Percentiles rank a stretch among this genome's conserved stretches.
phyloP scores from a whole-genome alignment of 2,329 filamentous ascomycete species.

The Nigrospora osmanthi region DNA sequence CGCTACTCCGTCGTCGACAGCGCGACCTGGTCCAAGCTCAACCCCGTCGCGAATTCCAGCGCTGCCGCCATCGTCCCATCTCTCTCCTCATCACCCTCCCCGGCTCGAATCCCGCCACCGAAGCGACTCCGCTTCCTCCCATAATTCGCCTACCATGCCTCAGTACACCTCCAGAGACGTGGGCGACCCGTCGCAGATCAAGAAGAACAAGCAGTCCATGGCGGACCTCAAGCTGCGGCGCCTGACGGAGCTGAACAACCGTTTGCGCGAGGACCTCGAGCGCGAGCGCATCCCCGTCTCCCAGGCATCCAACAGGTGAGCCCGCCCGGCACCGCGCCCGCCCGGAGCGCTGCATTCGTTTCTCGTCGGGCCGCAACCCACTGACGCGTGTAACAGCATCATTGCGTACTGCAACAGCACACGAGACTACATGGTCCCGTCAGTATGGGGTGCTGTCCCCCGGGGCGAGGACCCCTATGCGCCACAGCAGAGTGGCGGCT shows the following conservation, averaged over 20 bases:
- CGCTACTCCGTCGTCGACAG: conserved; percentile 2
- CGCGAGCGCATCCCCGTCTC: conserved; percentile 92
- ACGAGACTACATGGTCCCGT: conserved; percentile 97
- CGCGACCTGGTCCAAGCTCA: conserved; percentile 9
- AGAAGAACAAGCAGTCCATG: conserved; percentile 99
- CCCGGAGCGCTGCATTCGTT: not conserved
- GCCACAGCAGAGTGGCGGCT: conserved; percentile 84
- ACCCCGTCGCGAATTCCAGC: not conserved
- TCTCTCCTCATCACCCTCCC: not conserved
- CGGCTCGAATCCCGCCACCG: conserved; percentile 1
- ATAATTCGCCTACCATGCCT: conserved; percentile 42
- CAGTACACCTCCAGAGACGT: conserved; percentile 61
- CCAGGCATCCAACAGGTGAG: conserved; percentile 81
- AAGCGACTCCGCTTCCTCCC: conserved; percentile 11
- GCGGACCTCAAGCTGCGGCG: conserved; percentile 95
- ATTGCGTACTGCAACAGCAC: conserved; percentile 98
- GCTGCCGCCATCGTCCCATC: not conserved
- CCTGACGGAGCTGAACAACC: conserved; percentile 93
- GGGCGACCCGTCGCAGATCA: conserved; percentile 60
- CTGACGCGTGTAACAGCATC: conserved; percentile 51
- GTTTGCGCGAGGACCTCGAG: conserved; percentile 91
- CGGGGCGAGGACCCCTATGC: conserved; percentile 98
- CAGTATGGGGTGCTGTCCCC: conserved; percentile 90
- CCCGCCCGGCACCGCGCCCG: conserved; percentile 20
- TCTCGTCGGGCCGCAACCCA: not conserved